A percentile compares a stretch with the other conserved stretches of the same genome.
Evolutionary conservation across 75 land plant species (phyloP).

Genomic region (Cupressus sempervirens): DNA sequence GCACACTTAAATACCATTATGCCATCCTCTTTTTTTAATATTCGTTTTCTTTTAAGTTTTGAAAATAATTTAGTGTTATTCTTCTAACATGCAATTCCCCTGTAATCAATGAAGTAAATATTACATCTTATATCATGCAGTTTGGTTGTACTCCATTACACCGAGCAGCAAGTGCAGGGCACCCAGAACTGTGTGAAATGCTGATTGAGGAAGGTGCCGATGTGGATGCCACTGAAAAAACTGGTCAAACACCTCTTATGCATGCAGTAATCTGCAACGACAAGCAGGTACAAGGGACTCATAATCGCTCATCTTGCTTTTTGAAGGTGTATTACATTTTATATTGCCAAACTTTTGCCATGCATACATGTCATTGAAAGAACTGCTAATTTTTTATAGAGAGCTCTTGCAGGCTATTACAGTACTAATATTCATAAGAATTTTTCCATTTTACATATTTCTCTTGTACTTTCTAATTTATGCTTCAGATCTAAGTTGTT

Average conservation of each 20-base stretch:
- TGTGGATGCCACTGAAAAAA: slow-evolving; percentile 77
- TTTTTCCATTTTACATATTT: neutral
- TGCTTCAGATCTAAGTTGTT: neutral
- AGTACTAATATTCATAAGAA: neutral
- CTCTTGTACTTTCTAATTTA: neutral
- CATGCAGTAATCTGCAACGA: slow-evolving; percentile 79
- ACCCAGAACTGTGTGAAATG: slow-evolving; percentile 75
- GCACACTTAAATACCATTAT: neutral
- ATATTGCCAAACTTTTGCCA: neutral
- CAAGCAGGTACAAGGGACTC: slow-evolving; percentile 52
- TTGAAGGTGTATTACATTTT: neutral
- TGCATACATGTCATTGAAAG: neutral
- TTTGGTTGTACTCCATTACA: slow-evolving; percentile 97
- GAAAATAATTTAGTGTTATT: neutral
- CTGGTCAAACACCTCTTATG: slow-evolving; percentile 98
- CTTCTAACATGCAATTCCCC: neutral
- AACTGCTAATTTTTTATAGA: neutral
- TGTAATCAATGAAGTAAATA: neutral
- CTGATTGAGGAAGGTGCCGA: slow-evolving; percentile 98
- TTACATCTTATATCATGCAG: slow-evolving; percentile 27
- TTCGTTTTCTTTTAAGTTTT: neutral
- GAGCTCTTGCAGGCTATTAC: neutral
- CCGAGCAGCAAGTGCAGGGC: slow-evolving; percentile 92
- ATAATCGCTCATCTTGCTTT: neutral
- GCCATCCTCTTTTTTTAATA: neutral